These are phyloP conservation scores for Pelargonium cotyledonis DNA, from an alignment of 441 rosid genomes.

Conservation along the genomic window DNA sequence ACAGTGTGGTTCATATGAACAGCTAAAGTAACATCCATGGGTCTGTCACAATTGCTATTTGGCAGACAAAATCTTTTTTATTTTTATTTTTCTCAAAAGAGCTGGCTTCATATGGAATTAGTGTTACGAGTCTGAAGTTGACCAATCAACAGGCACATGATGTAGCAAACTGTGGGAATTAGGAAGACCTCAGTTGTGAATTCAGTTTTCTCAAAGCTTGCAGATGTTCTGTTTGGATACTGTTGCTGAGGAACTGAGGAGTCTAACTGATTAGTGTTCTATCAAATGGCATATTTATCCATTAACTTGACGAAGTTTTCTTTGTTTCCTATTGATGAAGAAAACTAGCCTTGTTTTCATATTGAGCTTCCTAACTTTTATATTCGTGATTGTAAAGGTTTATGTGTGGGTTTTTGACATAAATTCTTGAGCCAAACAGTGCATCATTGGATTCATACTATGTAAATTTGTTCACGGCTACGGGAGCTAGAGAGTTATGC, in stretches of 20 bases:
- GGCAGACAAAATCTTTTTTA: slow-evolving; percentile 9
- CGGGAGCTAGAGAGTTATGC: slow-evolving; percentile 13
- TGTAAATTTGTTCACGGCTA: slow-evolving; percentile 12
- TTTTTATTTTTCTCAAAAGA: slow-evolving; percentile 14
- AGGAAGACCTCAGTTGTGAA: slow-evolving; percentile 11
- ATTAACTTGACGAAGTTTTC: not conserved
- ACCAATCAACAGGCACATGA: not conserved
- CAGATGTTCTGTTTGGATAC: slow-evolving; percentile 17
- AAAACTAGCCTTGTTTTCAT: slow-evolving; percentile 13
- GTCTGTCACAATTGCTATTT: slow-evolving; percentile 18
- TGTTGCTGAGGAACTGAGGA: slow-evolving; percentile 17
- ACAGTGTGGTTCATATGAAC: slow-evolving; percentile 23
- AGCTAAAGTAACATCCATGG: slow-evolving; percentile 19
- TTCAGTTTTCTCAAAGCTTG: slow-evolving; percentile 16
- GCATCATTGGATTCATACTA: slow-evolving; percentile 10
- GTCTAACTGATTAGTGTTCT: slow-evolving; percentile 13
- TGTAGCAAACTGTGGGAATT: slow-evolving; percentile 11
- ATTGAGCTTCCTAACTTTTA: slow-evolving; percentile 20
- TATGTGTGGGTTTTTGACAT: not conserved
- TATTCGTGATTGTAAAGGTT: slow-evolving; percentile 2
- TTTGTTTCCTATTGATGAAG: slow-evolving; percentile 13
- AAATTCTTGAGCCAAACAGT: slow-evolving; percentile 20
- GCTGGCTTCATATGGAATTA: slow-evolving; percentile 10
- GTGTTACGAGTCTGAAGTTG: not conserved
- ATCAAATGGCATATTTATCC: not conserved